phyloP scores from a whole-genome alignment of 768 basidiomycete species.

The Suillus subluteus region DNA sequence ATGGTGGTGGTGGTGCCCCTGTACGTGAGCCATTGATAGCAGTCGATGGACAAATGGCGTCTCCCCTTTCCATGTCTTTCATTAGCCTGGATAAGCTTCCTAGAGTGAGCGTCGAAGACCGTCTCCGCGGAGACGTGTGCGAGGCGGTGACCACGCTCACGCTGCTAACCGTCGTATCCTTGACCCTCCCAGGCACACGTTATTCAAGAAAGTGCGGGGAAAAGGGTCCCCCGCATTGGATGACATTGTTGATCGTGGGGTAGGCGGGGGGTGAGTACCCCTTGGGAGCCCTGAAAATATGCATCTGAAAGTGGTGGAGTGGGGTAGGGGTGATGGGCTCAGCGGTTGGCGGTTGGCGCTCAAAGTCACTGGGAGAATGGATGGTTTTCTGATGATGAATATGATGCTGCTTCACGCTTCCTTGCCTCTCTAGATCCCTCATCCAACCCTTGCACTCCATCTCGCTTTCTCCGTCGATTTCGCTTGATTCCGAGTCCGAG shows the following conservation, averaged over 20 bases:
- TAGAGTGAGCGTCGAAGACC: slow-evolving; percentile 30
- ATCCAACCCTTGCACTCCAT: slow-evolving; percentile 72
- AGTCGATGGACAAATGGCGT: slow-evolving; percentile 6
- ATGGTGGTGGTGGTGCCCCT: neutral
- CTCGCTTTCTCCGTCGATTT: slow-evolving; percentile 50
- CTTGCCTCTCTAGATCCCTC: slow-evolving; percentile 53
- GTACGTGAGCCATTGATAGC: neutral
- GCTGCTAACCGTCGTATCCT: slow-evolving; percentile 24
- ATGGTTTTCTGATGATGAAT: slow-evolving; percentile 6
- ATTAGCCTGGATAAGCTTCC: slow-evolving; percentile 9
- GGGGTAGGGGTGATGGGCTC: slow-evolving; percentile 14
- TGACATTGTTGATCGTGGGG: slow-evolving; percentile 27
- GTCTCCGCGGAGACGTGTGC: slow-evolving; percentile 18
- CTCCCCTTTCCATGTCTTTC: slow-evolving; percentile 16
- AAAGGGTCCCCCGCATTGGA: slow-evolving; percentile 15
- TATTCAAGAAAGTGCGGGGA: slow-evolving; percentile 13
- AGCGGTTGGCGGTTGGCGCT: slow-evolving; percentile 5
- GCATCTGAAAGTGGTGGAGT: slow-evolving; percentile 34
- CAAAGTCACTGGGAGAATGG: slow-evolving; percentile 10
- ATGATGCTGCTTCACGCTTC: slow-evolving; percentile 17
- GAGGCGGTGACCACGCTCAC: slow-evolving; percentile 24
- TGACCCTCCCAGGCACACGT: slow-evolving; percentile 12
- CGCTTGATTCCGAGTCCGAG: slow-evolving; percentile 39
- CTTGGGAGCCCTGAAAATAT: slow-evolving; percentile 26
- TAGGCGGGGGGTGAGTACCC: slow-evolving; percentile 15